Evolutionary conservation across 2,329 filamentous ascomycete genomes (phyloP).

Genomic region (Aspergillus japonicus): DNA sequence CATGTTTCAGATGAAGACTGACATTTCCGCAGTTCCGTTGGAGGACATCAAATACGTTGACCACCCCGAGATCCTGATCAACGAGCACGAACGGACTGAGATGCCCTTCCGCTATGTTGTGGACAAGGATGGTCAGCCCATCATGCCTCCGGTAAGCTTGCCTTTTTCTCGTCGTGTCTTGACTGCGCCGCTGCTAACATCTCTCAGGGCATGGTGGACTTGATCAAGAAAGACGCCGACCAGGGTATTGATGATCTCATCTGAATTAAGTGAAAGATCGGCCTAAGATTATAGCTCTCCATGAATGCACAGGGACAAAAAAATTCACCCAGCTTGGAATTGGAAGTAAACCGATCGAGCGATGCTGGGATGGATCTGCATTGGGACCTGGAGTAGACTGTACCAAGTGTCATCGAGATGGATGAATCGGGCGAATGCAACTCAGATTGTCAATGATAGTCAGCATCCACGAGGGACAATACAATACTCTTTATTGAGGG

Average conservation of each 20-base stretch:
- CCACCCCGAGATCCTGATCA: slow-evolving; percentile 84
- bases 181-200: slow-evolving; percentile 16
- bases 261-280: slow-evolving; percentile 39
- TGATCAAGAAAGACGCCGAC: slow-evolving; percentile 91
- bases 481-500: neutral
- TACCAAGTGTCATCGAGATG: neutral
- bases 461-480: neutral
- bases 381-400: neutral
- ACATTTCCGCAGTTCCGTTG: slow-evolving; percentile 61
- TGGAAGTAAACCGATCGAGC: neutral
- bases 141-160: slow-evolving; percentile 82
- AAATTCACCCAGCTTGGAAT: neutral
- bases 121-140: slow-evolving; percentile 68
- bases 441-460: neutral
- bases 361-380: neutral
- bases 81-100: slow-evolving; percentile 87
- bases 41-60: slow-evolving; percentile 80
- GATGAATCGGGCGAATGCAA: no score
- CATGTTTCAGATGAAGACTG: slow-evolving; percentile 1
- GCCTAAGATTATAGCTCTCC: neutral
- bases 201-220: slow-evolving; percentile 83
- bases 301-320: neutral
- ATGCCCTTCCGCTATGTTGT: slow-evolving; percentile 98
- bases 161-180: neutral
- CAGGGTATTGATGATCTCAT: slow-evolving; percentile 87